Base-by-base conservation (phyloP, 805 yeast genomes). In the Clavispora phyllophila region DNA sequence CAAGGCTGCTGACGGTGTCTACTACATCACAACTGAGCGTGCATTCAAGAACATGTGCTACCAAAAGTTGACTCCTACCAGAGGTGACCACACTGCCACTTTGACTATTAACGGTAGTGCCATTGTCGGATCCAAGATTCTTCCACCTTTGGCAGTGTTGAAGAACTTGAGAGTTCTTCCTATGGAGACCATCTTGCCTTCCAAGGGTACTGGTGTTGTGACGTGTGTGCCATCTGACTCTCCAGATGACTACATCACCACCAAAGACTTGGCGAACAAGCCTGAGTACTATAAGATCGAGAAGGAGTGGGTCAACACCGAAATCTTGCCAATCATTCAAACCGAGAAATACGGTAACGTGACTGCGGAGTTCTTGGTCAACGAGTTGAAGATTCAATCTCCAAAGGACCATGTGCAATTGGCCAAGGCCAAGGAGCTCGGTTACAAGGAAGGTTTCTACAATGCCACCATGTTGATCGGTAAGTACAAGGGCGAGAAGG, bases 221-320 rank as follows among this genome's bases (percentile, higher is more conserved):
- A 91, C 98, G 5, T 93, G 96, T 73, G 98, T 90, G 49, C 99
- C 98, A 49, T 84, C 96, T n/a, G 96, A 90, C 66, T 90, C 98
- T 44, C 98, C 99, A 47, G 99, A 93, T 72, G 99, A 93, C 72
- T 93, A 58, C 61, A 82, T 91, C 66, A 93, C 96, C 46, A 78
- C 84, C 38, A 75, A 73, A 57, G 99, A 93, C 54, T 77, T 93
- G 56, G 76, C 76, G 55, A 81, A 87, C 73, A 91, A 91, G 71
- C 85, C 97, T 25, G 97, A 88, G 57, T 91, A 81, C 65, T 90
- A 91, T 64, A 78, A 81, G 42, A 86, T 91, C 58, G 75, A 90
- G 48, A 75, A 81, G 55, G 89, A 82, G 48, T 93, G 98, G 99
- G 93, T 87, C 34, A 67, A 76, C 37, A 72, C 76, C 44, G 91